Base-by-base conservation (phyloP, 257 asterid species). In the Scutellaria minor region DNA sequence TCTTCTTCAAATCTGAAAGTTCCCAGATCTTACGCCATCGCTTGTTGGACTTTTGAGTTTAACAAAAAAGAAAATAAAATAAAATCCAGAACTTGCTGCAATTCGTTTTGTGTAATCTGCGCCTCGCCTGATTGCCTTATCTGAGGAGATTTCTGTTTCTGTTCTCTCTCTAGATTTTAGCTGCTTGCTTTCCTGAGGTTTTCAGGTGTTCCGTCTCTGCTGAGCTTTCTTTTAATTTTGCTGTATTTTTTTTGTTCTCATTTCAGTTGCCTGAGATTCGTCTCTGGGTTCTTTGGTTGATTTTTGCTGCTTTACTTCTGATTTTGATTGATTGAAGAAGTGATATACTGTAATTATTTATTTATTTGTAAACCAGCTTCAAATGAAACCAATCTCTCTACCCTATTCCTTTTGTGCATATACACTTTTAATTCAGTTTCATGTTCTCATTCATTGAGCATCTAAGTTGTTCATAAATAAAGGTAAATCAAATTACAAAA, bases 161-260 rank as follows among this genome's bases (percentile, higher is more conserved):
- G 46, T 37, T 66, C 70, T 18, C 47, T 22, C 15, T 61, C 77
- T 24, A 71, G 71, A 65, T 59, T 37, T 45, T 9, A 5, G 47
- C 53, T 37, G 7, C 35, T 59, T 35, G 53, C 39, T 18, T 53
- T 68, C 62, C 62, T 41, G 27, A 48, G 75, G 13, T 45, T 55
- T 66, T 65, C 70, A 74, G 83, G 79, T 78, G 75, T 8, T 48
- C 66, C 65, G 53, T 70, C 75, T 65, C 62, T 22, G 5, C 73
- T 70, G 39, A 24, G 39, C 6, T 52, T 8, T 39, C 46, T n/a
- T 66, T 58, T 8, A 31, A 51, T 60, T 51, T 6, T 55, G 50
- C 50, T 40, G 5, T 31, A 41, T 68, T 24, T 9, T 41, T 57
- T 44, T 13, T 60, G 20, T 1, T 42, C 14, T 4, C 56, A 18